phyloP scores from a whole-genome alignment of 805 yeast genomes.

The Blastobotrys chiropterorum region DNA sequence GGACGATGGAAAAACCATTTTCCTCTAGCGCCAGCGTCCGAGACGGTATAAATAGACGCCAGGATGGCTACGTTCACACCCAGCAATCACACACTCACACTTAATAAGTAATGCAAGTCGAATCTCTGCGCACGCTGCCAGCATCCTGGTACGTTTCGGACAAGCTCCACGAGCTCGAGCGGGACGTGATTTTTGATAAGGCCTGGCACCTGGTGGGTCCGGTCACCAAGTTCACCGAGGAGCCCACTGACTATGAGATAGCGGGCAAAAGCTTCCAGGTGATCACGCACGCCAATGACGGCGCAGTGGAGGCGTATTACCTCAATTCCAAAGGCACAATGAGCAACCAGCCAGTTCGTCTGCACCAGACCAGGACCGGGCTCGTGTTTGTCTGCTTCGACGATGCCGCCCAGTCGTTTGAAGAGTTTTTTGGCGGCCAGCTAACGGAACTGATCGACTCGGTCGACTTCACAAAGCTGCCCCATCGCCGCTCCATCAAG shows the following conservation, averaged over 20 bases:
- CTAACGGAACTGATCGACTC: not conserved
- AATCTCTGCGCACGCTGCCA: not conserved
- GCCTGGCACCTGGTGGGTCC: slow-evolving; percentile 3
- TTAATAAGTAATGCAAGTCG: not conserved
- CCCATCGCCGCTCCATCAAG: slow-evolving; percentile 2
- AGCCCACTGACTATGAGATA: not conserved
- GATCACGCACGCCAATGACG: not conserved
- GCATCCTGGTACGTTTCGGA: slow-evolving; percentile 2
- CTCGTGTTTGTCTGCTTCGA: not conserved
- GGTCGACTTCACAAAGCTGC: slow-evolving; percentile 1
- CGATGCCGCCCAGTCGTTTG: not conserved
- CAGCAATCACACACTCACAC: too few species aligned
- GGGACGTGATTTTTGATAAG: not conserved
- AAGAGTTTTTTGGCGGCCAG: slow-evolving; percentile 1
- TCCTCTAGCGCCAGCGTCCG: too few species aligned
- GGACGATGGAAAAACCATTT: not conserved
- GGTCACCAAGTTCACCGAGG: not conserved
- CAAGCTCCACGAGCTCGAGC: not conserved
- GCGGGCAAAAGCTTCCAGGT: not conserved
- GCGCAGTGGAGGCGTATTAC: not conserved
- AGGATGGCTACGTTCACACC: too few species aligned
- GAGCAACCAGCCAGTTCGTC: not conserved
- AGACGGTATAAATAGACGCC: too few species aligned
- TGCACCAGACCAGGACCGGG: slow-evolving; percentile 1
- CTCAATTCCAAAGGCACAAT: not conserved